Percentiles rank a stretch among this genome's conserved stretches.
Conservation (phyloP, 2,329 filamentous ascomycete species). For the Acephala macrosclerotiorum region DNA sequence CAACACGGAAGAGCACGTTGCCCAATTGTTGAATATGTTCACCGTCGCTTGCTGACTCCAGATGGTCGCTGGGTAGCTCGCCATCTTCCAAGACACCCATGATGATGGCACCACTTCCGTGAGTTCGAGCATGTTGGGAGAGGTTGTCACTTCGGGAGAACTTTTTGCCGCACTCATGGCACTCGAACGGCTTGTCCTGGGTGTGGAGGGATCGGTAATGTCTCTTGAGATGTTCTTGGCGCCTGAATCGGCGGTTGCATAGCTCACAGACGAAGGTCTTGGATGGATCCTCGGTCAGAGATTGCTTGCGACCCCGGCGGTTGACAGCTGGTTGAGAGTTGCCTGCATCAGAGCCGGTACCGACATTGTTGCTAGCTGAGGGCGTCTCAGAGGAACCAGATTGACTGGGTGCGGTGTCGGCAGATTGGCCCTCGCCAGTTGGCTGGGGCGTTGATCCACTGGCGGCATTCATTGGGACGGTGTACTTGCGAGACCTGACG, state of each 20-base stretch:
- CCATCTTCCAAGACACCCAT: slow-evolving; percentile 85
- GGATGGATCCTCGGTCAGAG: slow-evolving; percentile 93
- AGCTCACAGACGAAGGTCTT: slow-evolving; percentile 98
- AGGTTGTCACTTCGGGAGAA: slow-evolving; percentile 98
- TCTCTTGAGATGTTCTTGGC: slow-evolving; percentile 97
- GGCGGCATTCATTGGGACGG: slow-evolving; percentile 43
- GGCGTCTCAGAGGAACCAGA: slow-evolving; percentile 51
- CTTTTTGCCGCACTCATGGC: slow-evolving; percentile 97
- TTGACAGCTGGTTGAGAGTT: slow-evolving; percentile 68
- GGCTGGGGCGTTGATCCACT: slow-evolving; percentile 41
- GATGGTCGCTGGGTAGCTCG: slow-evolving; percentile 58
- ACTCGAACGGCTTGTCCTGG: slow-evolving; percentile 98
- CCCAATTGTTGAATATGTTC: slow-evolving; percentile 75
- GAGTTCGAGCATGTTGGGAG: slow-evolving; percentile 92
- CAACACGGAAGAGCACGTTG: slow-evolving; percentile 82
- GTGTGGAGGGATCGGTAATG: slow-evolving; percentile 99
- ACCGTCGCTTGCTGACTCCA: slow-evolving; percentile 50
- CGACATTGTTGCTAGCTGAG: slow-evolving; percentile 49
- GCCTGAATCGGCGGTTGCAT: slow-evolving; percentile 96
- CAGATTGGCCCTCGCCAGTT: slow-evolving; percentile 36
- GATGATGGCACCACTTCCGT: slow-evolving; percentile 87
- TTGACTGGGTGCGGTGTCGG: slow-evolving; percentile 49
- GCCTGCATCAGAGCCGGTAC: slow-evolving; percentile 49
- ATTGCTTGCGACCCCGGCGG: slow-evolving; percentile 97
- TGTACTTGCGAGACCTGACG: slow-evolving; percentile 45